Evolutionary conservation across 768 basidiomycete species (phyloP).

Genomic region (Piloderma croceum): DNA sequence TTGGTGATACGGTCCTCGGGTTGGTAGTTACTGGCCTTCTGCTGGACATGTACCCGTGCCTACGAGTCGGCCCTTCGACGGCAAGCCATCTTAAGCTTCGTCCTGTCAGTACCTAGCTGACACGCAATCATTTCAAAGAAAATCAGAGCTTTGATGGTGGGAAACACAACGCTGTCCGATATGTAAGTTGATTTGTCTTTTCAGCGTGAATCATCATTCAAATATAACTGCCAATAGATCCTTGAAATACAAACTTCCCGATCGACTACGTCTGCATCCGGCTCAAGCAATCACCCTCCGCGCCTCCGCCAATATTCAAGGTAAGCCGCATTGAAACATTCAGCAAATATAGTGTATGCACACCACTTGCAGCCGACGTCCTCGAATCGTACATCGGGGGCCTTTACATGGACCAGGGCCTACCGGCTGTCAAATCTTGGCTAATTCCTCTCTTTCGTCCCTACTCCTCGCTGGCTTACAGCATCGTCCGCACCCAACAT

Average conservation of each 20-base stretch:
- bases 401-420: conserved; percentile 64
- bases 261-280: conserved; percentile 56
- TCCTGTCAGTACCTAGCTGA: conserved; percentile 4
- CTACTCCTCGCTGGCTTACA: conserved; percentile 58
- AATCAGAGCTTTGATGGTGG: conserved; percentile 71
- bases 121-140: conserved; percentile 42
- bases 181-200: conserved; percentile 39
- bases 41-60: conserved; percentile 55
- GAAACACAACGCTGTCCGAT: conserved; percentile 65
- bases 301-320: conserved; percentile 68
- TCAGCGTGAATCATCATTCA: background rate
- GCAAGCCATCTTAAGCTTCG: conserved; percentile 33
- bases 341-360: background rate
- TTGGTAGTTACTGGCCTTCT: conserved; percentile 63
- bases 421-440: conserved; percentile 53
- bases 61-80: conserved; percentile 75
- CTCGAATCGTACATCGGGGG: conserved; percentile 75
- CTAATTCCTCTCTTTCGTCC: conserved; percentile 57
- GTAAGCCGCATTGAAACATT: conserved; percentile 33
- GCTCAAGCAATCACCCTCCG: conserved; percentile 69
- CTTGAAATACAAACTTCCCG: conserved; percentile 57
- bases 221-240: conserved; percentile 37
- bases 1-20: conserved; percentile 71
- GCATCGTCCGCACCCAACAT: conserved; percentile 58
- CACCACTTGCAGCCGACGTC: background rate